Percentiles rank a stretch among this genome's conserved stretches.
Evolutionary conservation across 2,329 filamentous ascomycete genomes (phyloP).

Genomic region (Trichoderma koningii): DNA sequence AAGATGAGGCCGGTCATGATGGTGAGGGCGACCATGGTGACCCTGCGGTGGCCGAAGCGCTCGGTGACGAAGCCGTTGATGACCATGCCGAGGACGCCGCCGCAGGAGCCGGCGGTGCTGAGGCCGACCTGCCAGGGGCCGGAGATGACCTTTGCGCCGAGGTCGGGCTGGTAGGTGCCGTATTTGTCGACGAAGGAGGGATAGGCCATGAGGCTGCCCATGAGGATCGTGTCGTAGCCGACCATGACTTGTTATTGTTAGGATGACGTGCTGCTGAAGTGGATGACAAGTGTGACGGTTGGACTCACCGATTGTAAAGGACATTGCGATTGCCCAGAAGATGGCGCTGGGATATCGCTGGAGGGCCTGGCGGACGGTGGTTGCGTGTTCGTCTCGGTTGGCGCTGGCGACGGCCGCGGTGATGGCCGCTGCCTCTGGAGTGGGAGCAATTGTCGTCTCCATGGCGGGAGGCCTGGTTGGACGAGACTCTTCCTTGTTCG

Average conservation of each 20-base stretch:
- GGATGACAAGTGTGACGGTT: not conserved
- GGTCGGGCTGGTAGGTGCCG: conserved; percentile 28
- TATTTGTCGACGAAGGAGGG: conserved; percentile 39
- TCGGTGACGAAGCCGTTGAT: conserved; percentile 31
- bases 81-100: conserved; percentile 39
- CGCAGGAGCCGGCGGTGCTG: conserved; percentile 45
- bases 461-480: not conserved
- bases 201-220: conserved; percentile 40
- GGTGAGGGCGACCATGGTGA: conserved; percentile 53
- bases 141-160: conserved; percentile 41
- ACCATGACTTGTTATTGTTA: conserved; percentile 39
- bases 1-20: conserved; percentile 36
- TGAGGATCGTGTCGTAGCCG: conserved; percentile 38
- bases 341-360: conserved; percentile 37
- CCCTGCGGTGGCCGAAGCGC: conserved; percentile 44
- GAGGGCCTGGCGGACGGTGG: conserved; percentile 32
- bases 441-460: conserved; percentile 1
- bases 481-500: too few relatives aligned
- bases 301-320: conserved; percentile 26
- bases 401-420: conserved; percentile 28
- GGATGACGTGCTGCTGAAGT: not conserved
- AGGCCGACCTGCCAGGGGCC: conserved; percentile 51
- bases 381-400: conserved; percentile 33
- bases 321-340: conserved; percentile 38
- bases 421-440: conserved; percentile 8